Evolutionary conservation across 2,329 filamentous ascomycete genomes (phyloP).

Genomic region (Colletotrichum australisinense): DNA sequence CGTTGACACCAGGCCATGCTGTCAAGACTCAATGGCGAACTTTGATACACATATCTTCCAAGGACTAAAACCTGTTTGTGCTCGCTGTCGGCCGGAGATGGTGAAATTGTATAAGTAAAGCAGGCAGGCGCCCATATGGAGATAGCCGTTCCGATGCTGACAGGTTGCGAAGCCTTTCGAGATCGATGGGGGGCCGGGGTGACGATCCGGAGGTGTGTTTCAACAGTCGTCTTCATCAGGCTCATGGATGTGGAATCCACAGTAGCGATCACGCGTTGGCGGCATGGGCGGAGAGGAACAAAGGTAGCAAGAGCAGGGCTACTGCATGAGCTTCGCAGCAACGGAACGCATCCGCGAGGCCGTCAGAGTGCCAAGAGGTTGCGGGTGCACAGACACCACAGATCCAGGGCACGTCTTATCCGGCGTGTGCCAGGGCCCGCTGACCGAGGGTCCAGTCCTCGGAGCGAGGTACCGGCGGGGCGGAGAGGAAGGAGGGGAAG

Average conservation of each 20-base stretch:
- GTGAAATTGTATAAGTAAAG: neutral
- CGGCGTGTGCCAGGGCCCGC: neutral
- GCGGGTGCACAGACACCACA: neutral
- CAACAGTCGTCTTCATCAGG: neutral
- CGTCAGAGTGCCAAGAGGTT: slow-evolving; percentile 6
- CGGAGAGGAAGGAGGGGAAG: neutral
- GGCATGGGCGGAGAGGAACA: neutral
- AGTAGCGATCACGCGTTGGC: neutral
- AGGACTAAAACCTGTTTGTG: neutral
- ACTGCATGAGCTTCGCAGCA: slow-evolving; percentile 18
- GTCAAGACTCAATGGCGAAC: neutral
- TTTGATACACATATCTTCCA: neutral
- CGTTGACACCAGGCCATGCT: neutral
- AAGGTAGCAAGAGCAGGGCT: neutral
- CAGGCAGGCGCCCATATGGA: neutral
- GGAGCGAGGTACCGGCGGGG: neutral
- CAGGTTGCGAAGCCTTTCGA: neutral
- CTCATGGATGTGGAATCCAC: neutral
- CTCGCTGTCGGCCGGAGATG: neutral
- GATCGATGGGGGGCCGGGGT: neutral
- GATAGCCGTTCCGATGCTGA: neutral
- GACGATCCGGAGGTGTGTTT: neutral
- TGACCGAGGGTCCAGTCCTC: neutral
- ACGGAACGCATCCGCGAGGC: slow-evolving; percentile 15
- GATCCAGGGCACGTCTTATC: neutral